Base-by-base conservation (phyloP, 129 eudicot species). In the Flaveria sonorensis region DNA sequence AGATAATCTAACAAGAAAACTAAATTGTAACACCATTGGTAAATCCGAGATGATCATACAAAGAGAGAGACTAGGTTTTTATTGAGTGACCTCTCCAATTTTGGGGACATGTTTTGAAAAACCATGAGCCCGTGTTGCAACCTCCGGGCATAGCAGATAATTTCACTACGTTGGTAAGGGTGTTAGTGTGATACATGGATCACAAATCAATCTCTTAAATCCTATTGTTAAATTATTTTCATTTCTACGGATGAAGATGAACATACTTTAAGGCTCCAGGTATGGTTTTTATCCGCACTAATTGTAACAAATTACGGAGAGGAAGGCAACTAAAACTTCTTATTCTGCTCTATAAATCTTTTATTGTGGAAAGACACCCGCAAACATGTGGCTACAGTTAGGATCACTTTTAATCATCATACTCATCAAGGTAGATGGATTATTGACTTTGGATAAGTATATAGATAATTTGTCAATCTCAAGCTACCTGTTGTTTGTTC, bases 301-400 rank as follows among this genome's bases (percentile, higher is more conserved):
- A 67, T 23, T 53, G 18, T 52, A 77, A 68, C 68, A 42, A 12
- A 50, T 77, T 56, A 52, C 68, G 68, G 74, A 77, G 68, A 57
- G 32, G 20, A 64, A 8, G 72, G 43, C 39, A 30, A 1, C 26
- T 24, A 24, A 24, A 24, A 24, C 26, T 24, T 24, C 26, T 24
- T 24, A 24, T 24, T 24, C 26, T 24, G 26, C 26, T 69, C 59
- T 6, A 9, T 40, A 21, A 13, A 30, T 36, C 14, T 68, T 9
- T 55, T 56, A 12, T 40, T 26, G 16, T 77, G 68, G 59, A 42
- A 77, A 77, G 75, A 57, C 19, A 30, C 57, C 65, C n/a, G n/a
- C 6, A 24, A 68, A 26, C 15, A 24, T 40, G 11, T 43, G 66
- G 47, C 45, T 21, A 43, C 57, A 68, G 19, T 11, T 75, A 62